Base-by-base conservation (phyloP, 106 monocot species). In the Dendrobium huoshanense region DNA sequence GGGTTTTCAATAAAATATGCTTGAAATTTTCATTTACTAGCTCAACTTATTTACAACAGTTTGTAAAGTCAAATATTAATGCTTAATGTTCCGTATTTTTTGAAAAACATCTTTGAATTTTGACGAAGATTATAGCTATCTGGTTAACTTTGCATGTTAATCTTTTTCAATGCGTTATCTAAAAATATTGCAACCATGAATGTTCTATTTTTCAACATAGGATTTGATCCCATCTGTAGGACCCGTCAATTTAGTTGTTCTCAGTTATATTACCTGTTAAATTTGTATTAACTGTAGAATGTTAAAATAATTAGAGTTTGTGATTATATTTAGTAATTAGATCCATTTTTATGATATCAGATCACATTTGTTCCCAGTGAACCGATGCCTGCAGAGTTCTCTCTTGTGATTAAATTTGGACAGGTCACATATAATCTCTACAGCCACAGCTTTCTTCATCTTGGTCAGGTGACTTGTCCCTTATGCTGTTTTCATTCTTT, bases 361-460 rank as follows among this genome's bases (percentile, higher is more conserved):
- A 77, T 92, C 55, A 91, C 96, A 20, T 92, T 96, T 84, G 90
- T 90, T 73, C 86, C 89, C 61, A 80, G 72, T 74, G 93, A 96
- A 82, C 79, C 80, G 43, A 16, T 93, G n/a, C 93, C 93, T 4
- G 41, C 85, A 18, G 91, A 93, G 76, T 90, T 91, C 72, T 88
- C 87, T 44, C 87, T 79, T 82, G 79, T 83, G 25, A 82, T 96
- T 73, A 88, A 65, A 75, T 88, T 93, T 91, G 93, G 93, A 15
- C 87, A 90, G 82, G 70, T 44, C 48, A 85, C 81, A 22, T 94
- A 96, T 83, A 87, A 87, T 64, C 89, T 96, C 70, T 96, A 92
- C 61, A 94, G 88, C 55, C 90, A 96, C 75, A 96, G 96, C 78
- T 96, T 93, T 81, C 91, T 96, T 78, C 86, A 93, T 81, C 85